Percentiles rank a stretch among this genome's conserved stretches.
phyloP scores from a whole-genome alignment of 257 asterid species.

The Nicotiana noctiflora region DNA sequence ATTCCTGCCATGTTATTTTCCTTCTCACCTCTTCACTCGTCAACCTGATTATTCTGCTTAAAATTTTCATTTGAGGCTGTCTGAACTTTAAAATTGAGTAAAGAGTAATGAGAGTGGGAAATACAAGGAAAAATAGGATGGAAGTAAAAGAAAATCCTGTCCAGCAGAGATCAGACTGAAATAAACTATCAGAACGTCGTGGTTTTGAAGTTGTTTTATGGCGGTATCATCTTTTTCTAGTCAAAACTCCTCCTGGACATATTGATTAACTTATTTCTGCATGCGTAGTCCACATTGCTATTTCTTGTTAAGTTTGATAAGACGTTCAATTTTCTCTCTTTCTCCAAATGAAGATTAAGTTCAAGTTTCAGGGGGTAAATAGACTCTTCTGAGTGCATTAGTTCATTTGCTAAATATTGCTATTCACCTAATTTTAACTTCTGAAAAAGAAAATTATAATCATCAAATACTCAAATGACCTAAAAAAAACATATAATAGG shows the following conservation, averaged over 20 bases:
- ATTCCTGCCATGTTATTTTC: neutral
- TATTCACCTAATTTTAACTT: neutral
- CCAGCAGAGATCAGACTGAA: neutral
- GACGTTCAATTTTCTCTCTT: neutral
- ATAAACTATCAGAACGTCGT: neutral
- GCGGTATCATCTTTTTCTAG: neutral
- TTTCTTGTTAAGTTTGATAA: neutral
- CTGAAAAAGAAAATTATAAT: neutral
- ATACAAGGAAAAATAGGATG: neutral
- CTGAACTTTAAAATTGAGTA: neutral
- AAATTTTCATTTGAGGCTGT: neutral
- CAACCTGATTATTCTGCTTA: neutral
- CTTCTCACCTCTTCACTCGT: neutral
- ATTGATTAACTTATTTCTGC: neutral
- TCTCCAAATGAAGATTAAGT: neutral
- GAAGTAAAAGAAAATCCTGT: neutral
- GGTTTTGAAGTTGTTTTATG: neutral
- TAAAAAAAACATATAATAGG: neutral
- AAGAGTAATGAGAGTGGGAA: neutral
- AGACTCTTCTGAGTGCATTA: neutral
- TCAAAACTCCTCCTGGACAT: neutral
- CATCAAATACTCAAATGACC: neutral
- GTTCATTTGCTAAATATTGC: neutral
- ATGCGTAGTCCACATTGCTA: neutral
- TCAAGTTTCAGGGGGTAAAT: neutral